Evolutionary conservation across 176 grass and related monocot species (phyloP).

Genomic region (Musa beccarii): DNA sequence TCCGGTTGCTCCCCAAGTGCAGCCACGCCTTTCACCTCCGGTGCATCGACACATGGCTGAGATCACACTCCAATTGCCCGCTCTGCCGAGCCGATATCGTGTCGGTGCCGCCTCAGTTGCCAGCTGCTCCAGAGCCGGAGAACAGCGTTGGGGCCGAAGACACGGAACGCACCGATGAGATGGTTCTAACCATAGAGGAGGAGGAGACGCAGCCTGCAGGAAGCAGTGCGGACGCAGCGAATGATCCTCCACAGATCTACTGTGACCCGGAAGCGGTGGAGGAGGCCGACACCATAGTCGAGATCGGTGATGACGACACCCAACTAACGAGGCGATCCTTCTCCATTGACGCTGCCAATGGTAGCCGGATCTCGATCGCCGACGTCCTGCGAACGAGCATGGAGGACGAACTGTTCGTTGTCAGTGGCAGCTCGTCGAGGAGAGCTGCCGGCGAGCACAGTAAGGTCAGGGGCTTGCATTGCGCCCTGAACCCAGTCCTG

Average conservation of each 20-base stretch:
- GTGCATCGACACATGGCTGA: constrained; percentile 90
- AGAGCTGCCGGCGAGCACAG: constrained; percentile 31
- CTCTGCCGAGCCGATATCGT: constrained; percentile 5
- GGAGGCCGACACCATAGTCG: constrained; percentile 19
- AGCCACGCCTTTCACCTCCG: constrained; percentile 92
- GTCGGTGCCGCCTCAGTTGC: background rate
- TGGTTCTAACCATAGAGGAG: background rate
- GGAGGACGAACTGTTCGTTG: constrained; percentile 59
- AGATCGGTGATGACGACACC: constrained; percentile 42
- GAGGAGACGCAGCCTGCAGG: background rate
- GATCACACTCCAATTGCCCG: constrained; percentile 3
- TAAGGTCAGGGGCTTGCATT: constrained; percentile 27
- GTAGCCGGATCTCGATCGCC: constrained; percentile 47
- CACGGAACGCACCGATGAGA: background rate
- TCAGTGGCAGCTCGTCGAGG: constrained; percentile 27
- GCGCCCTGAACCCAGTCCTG: constrained; percentile 18
- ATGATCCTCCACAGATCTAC: background rate
- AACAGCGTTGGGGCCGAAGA: background rate
- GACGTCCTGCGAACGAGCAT: constrained; percentile 58
- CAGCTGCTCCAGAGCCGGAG: background rate
- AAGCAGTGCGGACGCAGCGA: background rate
- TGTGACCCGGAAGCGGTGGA: constrained; percentile 9
- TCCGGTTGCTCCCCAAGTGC: constrained; percentile 80
- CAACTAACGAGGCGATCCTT: constrained; percentile 20
- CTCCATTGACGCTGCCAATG: constrained; percentile 31